phyloP scores from a whole-genome alignment of 2,329 filamentous ascomycete species.

The Colletotrichum incanum region DNA sequence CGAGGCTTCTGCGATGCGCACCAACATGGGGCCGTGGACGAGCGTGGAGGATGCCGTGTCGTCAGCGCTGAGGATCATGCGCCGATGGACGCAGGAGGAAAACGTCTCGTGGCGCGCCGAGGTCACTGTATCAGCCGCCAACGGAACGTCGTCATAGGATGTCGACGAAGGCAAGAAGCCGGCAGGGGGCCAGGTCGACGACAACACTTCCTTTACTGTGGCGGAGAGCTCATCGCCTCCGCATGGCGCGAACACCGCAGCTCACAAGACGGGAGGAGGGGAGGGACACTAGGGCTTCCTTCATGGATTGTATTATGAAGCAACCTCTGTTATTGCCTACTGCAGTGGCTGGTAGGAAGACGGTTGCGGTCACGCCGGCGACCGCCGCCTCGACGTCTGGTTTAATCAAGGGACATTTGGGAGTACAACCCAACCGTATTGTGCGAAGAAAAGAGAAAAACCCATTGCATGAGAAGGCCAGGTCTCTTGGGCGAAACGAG shows the following conservation, averaged over 20 bases:
- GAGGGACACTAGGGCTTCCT: conserved; percentile 26
- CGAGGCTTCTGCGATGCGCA: conserved; percentile 47
- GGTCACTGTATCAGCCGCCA: conserved; percentile 45
- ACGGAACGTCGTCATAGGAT: conserved; percentile 35
- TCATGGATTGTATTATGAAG: conserved; percentile 39
- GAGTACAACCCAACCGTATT: neutral
- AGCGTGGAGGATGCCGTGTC: conserved; percentile 61
- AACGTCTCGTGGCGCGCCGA: conserved; percentile 63
- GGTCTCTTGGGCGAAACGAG: neutral
- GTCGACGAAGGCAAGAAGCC: conserved; percentile 6
- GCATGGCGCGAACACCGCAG: neutral
- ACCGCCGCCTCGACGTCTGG: neutral
- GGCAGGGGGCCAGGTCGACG: conserved; percentile 2
- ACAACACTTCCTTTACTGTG: conserved; percentile 1
- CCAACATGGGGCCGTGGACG: conserved; percentile 60
- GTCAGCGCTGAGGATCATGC: conserved; percentile 57
- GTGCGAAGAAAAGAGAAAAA: neutral
- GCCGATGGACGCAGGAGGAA: conserved; percentile 61
- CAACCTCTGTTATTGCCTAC: neutral
- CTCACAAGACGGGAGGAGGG: neutral
- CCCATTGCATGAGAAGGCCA: neutral
- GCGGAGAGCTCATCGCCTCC: conserved; percentile 7
- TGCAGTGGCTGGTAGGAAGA: conserved; percentile 13
- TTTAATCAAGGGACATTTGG: neutral
- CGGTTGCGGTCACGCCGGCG: neutral